A percentile compares a stretch with the other conserved stretches of the same genome.
phyloP scores from a whole-genome alignment of 352 stramenopile species.

The Phytophthora sp. region DNA sequence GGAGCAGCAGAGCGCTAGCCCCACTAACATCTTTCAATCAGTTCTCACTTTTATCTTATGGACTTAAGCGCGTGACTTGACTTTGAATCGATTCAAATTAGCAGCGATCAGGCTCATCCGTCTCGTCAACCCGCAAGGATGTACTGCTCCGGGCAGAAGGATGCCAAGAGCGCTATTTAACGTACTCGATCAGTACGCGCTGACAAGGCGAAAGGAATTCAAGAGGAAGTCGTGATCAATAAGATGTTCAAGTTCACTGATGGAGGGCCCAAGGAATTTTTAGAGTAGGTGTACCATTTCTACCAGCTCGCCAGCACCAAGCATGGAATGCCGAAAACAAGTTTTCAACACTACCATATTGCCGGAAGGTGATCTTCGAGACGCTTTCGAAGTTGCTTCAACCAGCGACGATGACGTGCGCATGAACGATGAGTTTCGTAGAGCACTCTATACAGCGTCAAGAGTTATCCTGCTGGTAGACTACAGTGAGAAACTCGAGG shows the following conservation, averaged over 20 bases:
- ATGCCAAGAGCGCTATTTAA: slow-evolving; percentile 20
- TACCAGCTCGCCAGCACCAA: too few relatives aligned
- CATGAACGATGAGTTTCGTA: too few relatives aligned
- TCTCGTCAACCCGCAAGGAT: slow-evolving; percentile 1
- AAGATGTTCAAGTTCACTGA: slow-evolving; percentile 29
- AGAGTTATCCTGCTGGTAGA: too few relatives aligned
- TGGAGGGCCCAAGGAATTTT: slow-evolving; percentile 13
- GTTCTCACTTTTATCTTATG: neutral
- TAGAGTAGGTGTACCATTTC: slow-evolving; percentile 8
- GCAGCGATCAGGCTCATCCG: slow-evolving; percentile 14
- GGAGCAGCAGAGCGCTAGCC: too few relatives aligned
- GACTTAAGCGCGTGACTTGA: slow-evolving; percentile 3
- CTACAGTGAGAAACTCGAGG: too few relatives aligned
- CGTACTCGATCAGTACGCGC: slow-evolving; percentile 13
- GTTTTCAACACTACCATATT: too few relatives aligned
- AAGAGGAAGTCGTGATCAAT: slow-evolving; percentile 19
- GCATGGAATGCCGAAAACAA: too few relatives aligned
- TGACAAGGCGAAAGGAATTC: slow-evolving; percentile 10
- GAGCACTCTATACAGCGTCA: too few relatives aligned
- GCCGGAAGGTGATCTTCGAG: too few relatives aligned
- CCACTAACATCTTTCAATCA: too few relatives aligned
- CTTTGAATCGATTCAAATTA: slow-evolving; percentile 19
- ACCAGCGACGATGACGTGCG: too few relatives aligned
- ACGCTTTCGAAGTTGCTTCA: too few relatives aligned
- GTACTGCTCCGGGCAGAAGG: slow-evolving; percentile 2